These are phyloP conservation scores for Umbelopsis ramanniana DNA, from an alignment of 192 early-diverging fungal genomes.

Conservation along the genomic window DNA sequence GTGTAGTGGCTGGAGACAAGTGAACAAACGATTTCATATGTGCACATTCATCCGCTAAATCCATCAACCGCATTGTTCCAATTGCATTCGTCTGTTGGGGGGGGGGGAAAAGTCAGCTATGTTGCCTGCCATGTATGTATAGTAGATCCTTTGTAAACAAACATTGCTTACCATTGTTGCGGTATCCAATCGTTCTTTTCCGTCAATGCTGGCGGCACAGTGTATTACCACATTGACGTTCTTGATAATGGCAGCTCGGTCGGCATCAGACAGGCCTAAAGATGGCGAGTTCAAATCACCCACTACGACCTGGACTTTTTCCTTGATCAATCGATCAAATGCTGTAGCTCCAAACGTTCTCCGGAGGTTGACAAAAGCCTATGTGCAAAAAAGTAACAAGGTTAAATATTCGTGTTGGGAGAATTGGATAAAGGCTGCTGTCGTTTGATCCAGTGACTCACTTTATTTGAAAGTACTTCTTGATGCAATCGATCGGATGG, in stretches of 20 bases:
- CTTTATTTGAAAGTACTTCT: slow-evolving; percentile 42
- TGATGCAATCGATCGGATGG: slow-evolving; percentile 32
- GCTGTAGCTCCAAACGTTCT: slow-evolving; percentile 31
- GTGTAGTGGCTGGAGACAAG: slow-evolving; percentile 27
- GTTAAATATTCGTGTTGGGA: background rate
- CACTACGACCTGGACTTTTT: slow-evolving; percentile 48
- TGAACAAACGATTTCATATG: slow-evolving; percentile 34
- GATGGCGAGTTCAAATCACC: slow-evolving; percentile 45
- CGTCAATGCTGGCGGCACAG: slow-evolving; percentile 52
- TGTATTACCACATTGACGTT: slow-evolving; percentile 50
- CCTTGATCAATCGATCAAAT: slow-evolving; percentile 43
- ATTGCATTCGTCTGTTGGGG: slow-evolving; percentile 31
- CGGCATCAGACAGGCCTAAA: slow-evolving; percentile 44
- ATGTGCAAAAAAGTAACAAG: background rate
- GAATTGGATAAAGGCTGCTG: background rate
- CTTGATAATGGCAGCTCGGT: slow-evolving; percentile 43
- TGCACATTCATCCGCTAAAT: slow-evolving; percentile 38
- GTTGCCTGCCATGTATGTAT: background rate
- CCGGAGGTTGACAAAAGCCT: slow-evolving; percentile 49
- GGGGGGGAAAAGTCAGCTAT: background rate
- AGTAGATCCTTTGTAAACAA: background rate
- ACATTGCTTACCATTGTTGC: slow-evolving; percentile 46
- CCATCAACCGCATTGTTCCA: slow-evolving; percentile 31
- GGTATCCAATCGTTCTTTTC: slow-evolving; percentile 48
- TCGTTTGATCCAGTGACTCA: too few relatives aligned